Evolutionary conservation across 2,329 filamentous ascomycete species (phyloP).

Genomic region (Fusarium buharicum): DNA sequence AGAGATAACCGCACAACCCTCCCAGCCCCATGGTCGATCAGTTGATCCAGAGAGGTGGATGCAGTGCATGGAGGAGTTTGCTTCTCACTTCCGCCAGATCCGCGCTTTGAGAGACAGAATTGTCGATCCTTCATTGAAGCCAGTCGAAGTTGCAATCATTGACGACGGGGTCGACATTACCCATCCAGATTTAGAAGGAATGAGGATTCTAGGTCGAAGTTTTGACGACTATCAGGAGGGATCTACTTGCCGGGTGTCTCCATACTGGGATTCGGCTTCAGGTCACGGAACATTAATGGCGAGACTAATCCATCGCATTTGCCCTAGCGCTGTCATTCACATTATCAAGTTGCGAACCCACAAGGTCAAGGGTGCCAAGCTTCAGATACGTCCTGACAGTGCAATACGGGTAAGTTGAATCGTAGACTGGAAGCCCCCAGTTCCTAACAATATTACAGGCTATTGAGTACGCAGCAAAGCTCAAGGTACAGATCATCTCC

Average conservation of each 20-base stretch:
- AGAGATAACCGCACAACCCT: background rate
- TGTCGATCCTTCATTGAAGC: background rate
- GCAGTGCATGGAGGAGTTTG: slow-evolving; percentile 15
- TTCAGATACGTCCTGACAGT: slow-evolving; percentile 12
- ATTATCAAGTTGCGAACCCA: slow-evolving; percentile 14
- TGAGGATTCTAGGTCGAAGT: slow-evolving; percentile 7
- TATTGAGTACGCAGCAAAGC: slow-evolving; percentile 12
- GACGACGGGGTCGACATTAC: slow-evolving; percentile 14
- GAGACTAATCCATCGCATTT: slow-evolving; percentile 11
- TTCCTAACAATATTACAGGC: background rate
- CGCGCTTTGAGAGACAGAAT: slow-evolving; percentile 5
- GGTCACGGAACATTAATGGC: slow-evolving; percentile 14
- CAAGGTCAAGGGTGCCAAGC: background rate
- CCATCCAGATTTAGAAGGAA: slow-evolving; percentile 2
- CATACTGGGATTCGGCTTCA: slow-evolving; percentile 14
- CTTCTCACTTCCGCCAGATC: slow-evolving; percentile 2
- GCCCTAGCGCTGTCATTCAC: slow-evolving; percentile 12
- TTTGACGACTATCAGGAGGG: slow-evolving; percentile 10
- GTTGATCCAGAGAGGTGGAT: slow-evolving; percentile 19
- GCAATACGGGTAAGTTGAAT: background rate
- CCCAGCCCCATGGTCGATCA: background rate
- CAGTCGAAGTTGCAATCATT: slow-evolving; percentile 10
- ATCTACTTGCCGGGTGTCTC: slow-evolving; percentile 9
- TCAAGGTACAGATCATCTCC: slow-evolving; percentile 1
- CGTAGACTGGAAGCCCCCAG: background rate